Evolutionary conservation across 495 filamentous ascomycete species (phyloP).

Genomic region (Neurospora terricola): DNA sequence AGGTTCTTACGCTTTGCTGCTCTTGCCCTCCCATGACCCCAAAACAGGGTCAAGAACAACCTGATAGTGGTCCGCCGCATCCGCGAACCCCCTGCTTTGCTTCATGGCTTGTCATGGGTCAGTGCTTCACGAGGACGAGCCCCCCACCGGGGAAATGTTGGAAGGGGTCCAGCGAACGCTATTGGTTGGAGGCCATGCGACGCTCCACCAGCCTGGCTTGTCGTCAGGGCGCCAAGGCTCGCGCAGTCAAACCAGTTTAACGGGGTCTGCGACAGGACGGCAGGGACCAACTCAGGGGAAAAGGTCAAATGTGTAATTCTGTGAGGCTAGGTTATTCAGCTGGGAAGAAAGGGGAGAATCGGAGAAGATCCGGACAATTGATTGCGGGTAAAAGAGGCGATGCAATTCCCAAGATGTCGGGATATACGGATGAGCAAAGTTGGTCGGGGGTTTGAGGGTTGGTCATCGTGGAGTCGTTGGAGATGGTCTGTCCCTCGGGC

Average conservation of each 20-base stretch:
- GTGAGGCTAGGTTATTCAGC: neutral
- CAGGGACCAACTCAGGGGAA: neutral
- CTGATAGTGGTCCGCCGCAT: neutral
- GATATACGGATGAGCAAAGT: neutral
- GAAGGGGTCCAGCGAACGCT: neutral
- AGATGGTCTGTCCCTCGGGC: neutral
- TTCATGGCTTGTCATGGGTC: neutral
- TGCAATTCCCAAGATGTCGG: neutral
- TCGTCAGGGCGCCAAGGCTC: neutral
- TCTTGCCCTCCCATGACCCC: neutral
- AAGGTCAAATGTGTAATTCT: neutral
- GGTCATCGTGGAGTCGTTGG: neutral
- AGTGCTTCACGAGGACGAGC: neutral
- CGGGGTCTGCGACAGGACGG: neutral
- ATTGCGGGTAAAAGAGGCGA: neutral
- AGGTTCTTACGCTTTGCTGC: neutral
- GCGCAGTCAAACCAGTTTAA: neutral
- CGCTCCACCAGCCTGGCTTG: neutral
- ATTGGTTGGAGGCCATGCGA: neutral
- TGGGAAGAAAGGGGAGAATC: neutral
- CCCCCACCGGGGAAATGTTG: neutral
- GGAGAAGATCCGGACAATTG: neutral
- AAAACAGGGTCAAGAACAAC: neutral
- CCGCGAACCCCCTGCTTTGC: neutral
- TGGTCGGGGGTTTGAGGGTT: neutral